A percentile compares a stretch with the other conserved stretches of the same genome.
phyloP scores from a whole-genome alignment of 805 yeast genomes.

The Candida michaelii region DNA sequence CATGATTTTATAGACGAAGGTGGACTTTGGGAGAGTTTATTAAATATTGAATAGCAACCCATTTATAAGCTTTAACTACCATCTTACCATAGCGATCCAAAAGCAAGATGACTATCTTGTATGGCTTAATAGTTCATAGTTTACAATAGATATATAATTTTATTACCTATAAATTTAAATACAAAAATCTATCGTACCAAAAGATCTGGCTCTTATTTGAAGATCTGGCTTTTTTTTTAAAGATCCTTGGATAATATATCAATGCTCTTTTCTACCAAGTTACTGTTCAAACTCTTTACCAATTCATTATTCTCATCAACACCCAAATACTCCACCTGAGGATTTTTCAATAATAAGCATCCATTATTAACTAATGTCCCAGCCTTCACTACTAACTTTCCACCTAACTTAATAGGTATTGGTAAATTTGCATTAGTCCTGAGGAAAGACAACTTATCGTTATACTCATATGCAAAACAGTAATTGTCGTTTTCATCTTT shows the following conservation, averaged over 20 bases:
- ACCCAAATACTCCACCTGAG: constrained; percentile 34
- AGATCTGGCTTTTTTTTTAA: too few species aligned
- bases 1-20: constrained; percentile 75
- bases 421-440: constrained; percentile 29
- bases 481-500: constrained; percentile 53
- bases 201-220: too few species aligned
- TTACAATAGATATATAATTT: neutral
- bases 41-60: constrained; percentile 23
- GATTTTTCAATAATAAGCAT: constrained; percentile 35
- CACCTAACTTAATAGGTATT: constrained; percentile 51
- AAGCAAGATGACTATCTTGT: too few species aligned
- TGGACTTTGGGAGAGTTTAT: constrained; percentile 73
- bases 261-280: constrained; percentile 38
- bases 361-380: constrained; percentile 52
- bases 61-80: constrained; percentile 11
- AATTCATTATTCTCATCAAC: constrained; percentile 24
- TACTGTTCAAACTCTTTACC: constrained; percentile 30
- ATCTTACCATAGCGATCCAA: too few species aligned
- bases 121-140: neutral
- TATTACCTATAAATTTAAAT: constrained; percentile 16
- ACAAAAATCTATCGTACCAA: too few species aligned
- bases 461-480: constrained; percentile 56
- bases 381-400: constrained; percentile 50
- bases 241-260: constrained; percentile 28
- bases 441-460: constrained; percentile 52